Percentiles rank a stretch among this genome's conserved stretches.
Evolutionary conservation across 2,329 filamentous ascomycete species (phyloP).

Genomic region (Magnaporthales sp.): DNA sequence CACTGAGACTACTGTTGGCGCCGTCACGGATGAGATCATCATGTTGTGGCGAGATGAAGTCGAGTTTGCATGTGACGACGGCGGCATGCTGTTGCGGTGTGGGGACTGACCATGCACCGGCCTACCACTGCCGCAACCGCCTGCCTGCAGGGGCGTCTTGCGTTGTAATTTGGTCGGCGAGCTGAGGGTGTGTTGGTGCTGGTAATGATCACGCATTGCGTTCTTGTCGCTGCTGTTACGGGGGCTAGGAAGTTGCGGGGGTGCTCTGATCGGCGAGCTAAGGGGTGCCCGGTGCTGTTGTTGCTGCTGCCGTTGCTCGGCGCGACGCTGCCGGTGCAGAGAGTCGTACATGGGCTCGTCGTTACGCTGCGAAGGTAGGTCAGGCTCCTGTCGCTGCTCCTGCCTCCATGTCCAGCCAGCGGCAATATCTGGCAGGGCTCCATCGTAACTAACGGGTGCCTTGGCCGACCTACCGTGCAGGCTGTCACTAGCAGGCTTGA

Average conservation of each 20-base stretch:
- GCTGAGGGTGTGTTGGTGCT: not conserved
- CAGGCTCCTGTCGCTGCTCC: not conserved
- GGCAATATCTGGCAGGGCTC: not conserved
- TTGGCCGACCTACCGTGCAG: not conserved
- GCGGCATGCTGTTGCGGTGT: not conserved
- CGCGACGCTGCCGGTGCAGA: not conserved
- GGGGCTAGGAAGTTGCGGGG: not conserved
- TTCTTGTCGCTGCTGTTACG: not conserved
- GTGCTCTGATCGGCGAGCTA: not conserved
- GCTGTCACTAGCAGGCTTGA: not conserved
- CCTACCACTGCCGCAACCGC: not conserved
- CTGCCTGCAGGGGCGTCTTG: not conserved
- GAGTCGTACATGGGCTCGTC: not conserved
- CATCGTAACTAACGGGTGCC: not conserved
- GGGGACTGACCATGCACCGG: constrained; percentile 3
- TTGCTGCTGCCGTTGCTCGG: not conserved
- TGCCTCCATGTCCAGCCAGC: not conserved
- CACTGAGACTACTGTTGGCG: constrained; percentile 8
- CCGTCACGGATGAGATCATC: not conserved
- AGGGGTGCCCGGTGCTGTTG: not conserved
- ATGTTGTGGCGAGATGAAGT: constrained; percentile 5
- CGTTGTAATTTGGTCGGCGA: not conserved
- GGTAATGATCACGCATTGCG: not conserved
- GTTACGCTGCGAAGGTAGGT: not conserved
- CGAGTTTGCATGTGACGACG: not conserved